Base-by-base conservation (phyloP, 106 monocot genomes). In the Apostasia shenzhenica region DNA sequence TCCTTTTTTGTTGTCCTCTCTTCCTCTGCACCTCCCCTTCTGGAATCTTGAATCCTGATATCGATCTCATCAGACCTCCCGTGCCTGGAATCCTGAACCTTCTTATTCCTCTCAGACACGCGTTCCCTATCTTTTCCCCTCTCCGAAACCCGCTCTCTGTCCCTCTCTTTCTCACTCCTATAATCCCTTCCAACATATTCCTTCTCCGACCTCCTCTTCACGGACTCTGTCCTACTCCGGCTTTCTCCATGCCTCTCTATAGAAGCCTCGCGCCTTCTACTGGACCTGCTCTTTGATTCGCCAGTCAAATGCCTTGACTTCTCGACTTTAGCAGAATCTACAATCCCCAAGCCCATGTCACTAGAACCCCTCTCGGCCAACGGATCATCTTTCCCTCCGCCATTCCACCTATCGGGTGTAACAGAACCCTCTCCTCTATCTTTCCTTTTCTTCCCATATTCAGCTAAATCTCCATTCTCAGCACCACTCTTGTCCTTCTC, bases 181-280 rank as follows among this genome's bases (percentile, higher is more conserved):
- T 70, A 75, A 53, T 88, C 87, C 43, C 79, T 79, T 57, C 86
- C 67, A 60, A 67, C 62, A 10, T 46, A 78, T 12, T 88, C 88
- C 76, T 81, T 88, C 68, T 84, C 91, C 0, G 73, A 76, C 61
- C 64, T 73, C 70, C 66, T 73, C 80, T 87, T 84, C 14, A 4
- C 67, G 9, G 68, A 66, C 5, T 74, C 74, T 61, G 41, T 47
- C 64, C 62, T 73, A 1, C 77, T 65, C 13, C 41, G 61, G 59
- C 61, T 72, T 46, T 78, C 78, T 51, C 75, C 84, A 57, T 74
- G 74, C 79, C 73, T 81, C 41, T 84, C 87, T 45, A 59, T 63
- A 6, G 67, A 72, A 44, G 70, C 72, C 48, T 80, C 84, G 6
- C 58, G 57, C 63, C 75, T 77, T 74, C 82, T 82, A 69, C 82